phyloP scores from a whole-genome alignment of 2,329 filamentous ascomycete genomes.

The Sporothrix brasiliensis region DNA sequence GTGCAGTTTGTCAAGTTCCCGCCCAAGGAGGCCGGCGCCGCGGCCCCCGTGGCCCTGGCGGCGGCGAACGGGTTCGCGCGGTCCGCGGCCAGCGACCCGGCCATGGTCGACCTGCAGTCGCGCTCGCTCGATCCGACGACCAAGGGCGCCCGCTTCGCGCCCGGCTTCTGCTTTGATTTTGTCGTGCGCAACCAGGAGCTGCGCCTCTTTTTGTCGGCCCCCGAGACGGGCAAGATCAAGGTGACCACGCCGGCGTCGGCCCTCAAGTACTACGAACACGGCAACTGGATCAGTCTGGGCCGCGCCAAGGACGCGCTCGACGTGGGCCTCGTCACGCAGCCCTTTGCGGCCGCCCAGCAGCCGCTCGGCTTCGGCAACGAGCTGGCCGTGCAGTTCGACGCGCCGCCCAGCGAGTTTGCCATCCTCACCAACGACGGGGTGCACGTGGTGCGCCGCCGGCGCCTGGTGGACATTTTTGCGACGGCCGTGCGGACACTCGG shows the following conservation, averaged over 20 bases:
- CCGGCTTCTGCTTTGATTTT: slow-evolving; percentile 90
- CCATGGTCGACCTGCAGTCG: slow-evolving; percentile 53
- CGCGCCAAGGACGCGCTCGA: slow-evolving; percentile 68
- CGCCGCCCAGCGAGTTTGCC: slow-evolving; percentile 78
- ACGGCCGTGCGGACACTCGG: slow-evolving; percentile 72
- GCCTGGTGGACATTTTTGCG: slow-evolving; percentile 91
- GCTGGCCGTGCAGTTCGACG: slow-evolving; percentile 92
- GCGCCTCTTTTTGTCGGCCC: slow-evolving; percentile 79
- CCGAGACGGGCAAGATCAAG: slow-evolving; percentile 85
- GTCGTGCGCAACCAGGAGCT: slow-evolving; percentile 46
- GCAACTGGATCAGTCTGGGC: slow-evolving; percentile 75
- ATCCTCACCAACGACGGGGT: slow-evolving; percentile 90
- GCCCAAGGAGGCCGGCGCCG: slow-evolving; percentile 54
- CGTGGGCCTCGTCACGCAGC: slow-evolving; percentile 73
- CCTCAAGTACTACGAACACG: slow-evolving; percentile 73
- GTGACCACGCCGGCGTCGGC: slow-evolving; percentile 56
- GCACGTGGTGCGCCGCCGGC: slow-evolving; percentile 78
- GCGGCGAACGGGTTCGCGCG: background rate
- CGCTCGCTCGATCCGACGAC: slow-evolving; percentile 54
- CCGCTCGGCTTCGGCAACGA: slow-evolving; percentile 91
- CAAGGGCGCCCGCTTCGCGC: slow-evolving; percentile 68
- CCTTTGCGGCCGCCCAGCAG: slow-evolving; percentile 68
- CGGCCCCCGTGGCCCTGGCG: background rate
- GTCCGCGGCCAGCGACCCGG: slow-evolving; percentile 43
- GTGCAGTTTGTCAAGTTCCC: slow-evolving; percentile 97